Percentiles rank a stretch among this genome's conserved stretches.
These are phyloP conservation scores for Angophora floribunda DNA, from an alignment of 345 rosid genomes.

Conservation along the genomic window DNA sequence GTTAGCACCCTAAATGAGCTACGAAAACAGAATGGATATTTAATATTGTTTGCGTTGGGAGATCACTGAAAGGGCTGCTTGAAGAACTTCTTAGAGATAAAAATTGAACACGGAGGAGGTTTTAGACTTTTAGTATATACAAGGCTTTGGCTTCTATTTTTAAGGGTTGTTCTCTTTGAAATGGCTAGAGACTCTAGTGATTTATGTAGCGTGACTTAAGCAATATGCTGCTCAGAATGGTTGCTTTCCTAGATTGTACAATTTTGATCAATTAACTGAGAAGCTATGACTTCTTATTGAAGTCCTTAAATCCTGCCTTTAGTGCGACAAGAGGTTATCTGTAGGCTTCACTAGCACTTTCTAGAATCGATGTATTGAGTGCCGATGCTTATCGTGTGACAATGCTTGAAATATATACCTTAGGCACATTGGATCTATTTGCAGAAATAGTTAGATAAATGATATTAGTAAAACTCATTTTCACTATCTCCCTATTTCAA, in stretches of 20 bases:
- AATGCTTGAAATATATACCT: too few relatives aligned
- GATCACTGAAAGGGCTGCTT: too few relatives aligned
- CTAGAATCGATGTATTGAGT: background rate
- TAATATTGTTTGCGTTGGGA: too few relatives aligned
- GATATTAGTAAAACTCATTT: rapidly evolving
- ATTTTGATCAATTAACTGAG: too few relatives aligned
- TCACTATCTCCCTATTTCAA: rapidly evolving
- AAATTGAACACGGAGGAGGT: too few relatives aligned
- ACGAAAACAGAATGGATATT: too few relatives aligned
- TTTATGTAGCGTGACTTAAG: rapidly evolving
- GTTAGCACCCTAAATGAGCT: too few relatives aligned
- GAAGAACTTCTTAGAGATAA: too few relatives aligned
- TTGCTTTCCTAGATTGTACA: background rate
- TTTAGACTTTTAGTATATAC: too few relatives aligned
- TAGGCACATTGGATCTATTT: rapidly evolving
- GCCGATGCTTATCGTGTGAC: background rate
- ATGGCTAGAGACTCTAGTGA: background rate
- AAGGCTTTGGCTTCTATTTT: too few relatives aligned
- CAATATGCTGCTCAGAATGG: background rate
- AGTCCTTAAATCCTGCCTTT: background rate
- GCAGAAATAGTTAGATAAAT: rapidly evolving
- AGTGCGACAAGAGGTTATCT: rapidly evolving
- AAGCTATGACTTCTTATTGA: background rate
- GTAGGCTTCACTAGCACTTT: background rate
- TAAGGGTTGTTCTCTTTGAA: too few relatives aligned